A percentile compares a stretch with the other conserved stretches of the same genome.
Conservation (phyloP, 2,329 filamentous ascomycete species). For the Elsinoe necatrix region DNA sequence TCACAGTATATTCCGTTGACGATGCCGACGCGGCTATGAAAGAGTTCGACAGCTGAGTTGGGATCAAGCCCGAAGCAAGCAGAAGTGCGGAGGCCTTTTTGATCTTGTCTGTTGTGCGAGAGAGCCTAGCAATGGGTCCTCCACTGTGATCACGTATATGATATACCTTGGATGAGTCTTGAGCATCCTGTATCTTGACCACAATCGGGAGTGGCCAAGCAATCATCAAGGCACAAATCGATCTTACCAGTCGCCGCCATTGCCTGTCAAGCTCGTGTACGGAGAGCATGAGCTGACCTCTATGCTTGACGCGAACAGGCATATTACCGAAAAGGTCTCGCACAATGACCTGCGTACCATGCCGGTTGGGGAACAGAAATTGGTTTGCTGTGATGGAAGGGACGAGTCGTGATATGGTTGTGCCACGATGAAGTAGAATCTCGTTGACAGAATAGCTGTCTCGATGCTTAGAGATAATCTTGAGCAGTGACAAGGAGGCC, state of each 20-base stretch:
- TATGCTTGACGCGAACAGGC: slow-evolving; percentile 81
- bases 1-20: slow-evolving; percentile 52
- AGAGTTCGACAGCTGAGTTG: slow-evolving; percentile 41
- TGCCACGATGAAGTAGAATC: slow-evolving; percentile 62
- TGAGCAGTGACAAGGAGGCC: slow-evolving; percentile 65
- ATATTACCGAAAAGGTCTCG: slow-evolving; percentile 81
- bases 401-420: slow-evolving; percentile 52
- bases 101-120: slow-evolving; percentile 13
- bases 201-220: slow-evolving; percentile 53
- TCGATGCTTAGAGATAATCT: slow-evolving; percentile 63
- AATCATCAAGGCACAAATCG: slow-evolving; percentile 58
- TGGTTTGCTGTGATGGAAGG: slow-evolving; percentile 19
- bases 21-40: slow-evolving; percentile 69
- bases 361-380: slow-evolving; percentile 35
- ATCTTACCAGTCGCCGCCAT: slow-evolving; percentile 55
- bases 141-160: neutral
- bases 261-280: slow-evolving; percentile 49
- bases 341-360: slow-evolving; percentile 70
- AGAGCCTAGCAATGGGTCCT: too few relatives aligned
- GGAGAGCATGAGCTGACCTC: slow-evolving; percentile 47
- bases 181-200: slow-evolving; percentile 51
- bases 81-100: slow-evolving; percentile 18
- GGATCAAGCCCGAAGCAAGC: slow-evolving; percentile 37
- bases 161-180: slow-evolving; percentile 23
- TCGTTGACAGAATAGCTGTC: slow-evolving; percentile 54